A percentile compares a stretch with the other conserved stretches of the same genome.
Evolutionary conservation across 2,329 filamentous ascomycete species (phyloP).

Genomic region (Curvularia hawaiiensis): DNA sequence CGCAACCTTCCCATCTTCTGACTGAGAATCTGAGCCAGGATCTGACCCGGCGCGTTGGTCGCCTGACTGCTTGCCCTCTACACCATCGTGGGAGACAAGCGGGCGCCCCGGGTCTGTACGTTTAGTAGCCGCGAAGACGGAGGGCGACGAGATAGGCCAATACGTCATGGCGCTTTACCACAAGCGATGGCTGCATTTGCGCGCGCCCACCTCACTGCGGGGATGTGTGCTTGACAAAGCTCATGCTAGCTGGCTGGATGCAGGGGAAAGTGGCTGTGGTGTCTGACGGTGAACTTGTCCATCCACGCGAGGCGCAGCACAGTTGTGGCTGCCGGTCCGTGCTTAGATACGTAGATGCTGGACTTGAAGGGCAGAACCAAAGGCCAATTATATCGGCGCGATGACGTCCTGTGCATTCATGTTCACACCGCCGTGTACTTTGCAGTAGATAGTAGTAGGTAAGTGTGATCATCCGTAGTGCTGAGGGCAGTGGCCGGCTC

Average conservation of each 20-base stretch:
- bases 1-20: constrained; percentile 18
- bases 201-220: constrained; percentile 42
- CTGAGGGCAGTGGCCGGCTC: background rate
- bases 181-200: constrained; percentile 46
- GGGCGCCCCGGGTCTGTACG: constrained; percentile 60
- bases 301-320: constrained; percentile 21
- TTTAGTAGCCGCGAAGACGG: constrained; percentile 79
- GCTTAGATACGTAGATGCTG: constrained; percentile 3
- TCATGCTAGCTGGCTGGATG: constrained; percentile 31
- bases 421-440: background rate
- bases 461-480: background rate
- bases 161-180: constrained; percentile 69
- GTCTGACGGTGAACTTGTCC: constrained; percentile 19
- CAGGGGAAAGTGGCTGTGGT: constrained; percentile 34
- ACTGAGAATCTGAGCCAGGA: constrained; percentile 13
- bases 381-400: background rate
- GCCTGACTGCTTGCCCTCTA: constrained; percentile 30
- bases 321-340: constrained; percentile 19
- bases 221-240: constrained; percentile 27
- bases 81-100: constrained; percentile 66
- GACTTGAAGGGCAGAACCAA: background rate
- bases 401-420: background rate
- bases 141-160: constrained; percentile 86
- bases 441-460: background rate
- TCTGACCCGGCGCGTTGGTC: constrained; percentile 27